Evolutionary conservation across 2,329 filamentous ascomycete genomes (phyloP).

Genomic region (Calonectria fujianensis): DNA sequence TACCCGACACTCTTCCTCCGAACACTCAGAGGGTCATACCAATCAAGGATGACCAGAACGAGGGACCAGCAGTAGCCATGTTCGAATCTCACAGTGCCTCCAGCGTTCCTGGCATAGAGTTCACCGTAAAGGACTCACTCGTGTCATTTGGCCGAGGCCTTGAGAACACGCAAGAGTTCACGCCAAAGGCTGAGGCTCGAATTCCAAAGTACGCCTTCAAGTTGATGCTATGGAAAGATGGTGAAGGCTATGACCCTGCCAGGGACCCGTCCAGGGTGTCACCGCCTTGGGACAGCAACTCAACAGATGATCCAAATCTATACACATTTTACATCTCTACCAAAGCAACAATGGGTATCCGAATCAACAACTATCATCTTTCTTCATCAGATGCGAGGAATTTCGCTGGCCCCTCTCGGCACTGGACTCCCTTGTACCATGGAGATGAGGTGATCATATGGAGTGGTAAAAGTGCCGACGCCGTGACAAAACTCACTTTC

Average conservation of each 20-base stretch:
- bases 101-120: conserved; percentile 75
- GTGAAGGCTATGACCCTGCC: conserved; percentile 77
- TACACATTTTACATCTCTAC: conserved; percentile 86
- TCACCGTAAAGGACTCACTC: conserved; percentile 80
- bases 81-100: conserved; percentile 81
- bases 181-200: conserved; percentile 77
- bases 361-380: conserved; percentile 83
- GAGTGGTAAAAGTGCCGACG: conserved; percentile 66
- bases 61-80: conserved; percentile 75
- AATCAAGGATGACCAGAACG: conserved; percentile 55
- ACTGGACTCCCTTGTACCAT: conserved; percentile 83
- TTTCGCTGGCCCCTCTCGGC: conserved; percentile 71
- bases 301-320: conserved; percentile 67
- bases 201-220: conserved; percentile 90
- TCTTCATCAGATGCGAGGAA: conserved; percentile 73
- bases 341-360: conserved; percentile 84
- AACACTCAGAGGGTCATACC: conserved; percentile 62
- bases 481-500: conserved; percentile 69
- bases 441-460: conserved; percentile 87
- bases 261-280: conserved; percentile 73
- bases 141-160: conserved; percentile 86
- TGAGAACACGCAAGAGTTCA: conserved; percentile 81
- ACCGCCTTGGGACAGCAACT: conserved; percentile 63
- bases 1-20: conserved; percentile 61
- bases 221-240: conserved; percentile 83